These are phyloP conservation scores for Colletotrichum noveboracense DNA, from an alignment of 2,329 filamentous ascomycete species.

Conservation along the genomic window DNA sequence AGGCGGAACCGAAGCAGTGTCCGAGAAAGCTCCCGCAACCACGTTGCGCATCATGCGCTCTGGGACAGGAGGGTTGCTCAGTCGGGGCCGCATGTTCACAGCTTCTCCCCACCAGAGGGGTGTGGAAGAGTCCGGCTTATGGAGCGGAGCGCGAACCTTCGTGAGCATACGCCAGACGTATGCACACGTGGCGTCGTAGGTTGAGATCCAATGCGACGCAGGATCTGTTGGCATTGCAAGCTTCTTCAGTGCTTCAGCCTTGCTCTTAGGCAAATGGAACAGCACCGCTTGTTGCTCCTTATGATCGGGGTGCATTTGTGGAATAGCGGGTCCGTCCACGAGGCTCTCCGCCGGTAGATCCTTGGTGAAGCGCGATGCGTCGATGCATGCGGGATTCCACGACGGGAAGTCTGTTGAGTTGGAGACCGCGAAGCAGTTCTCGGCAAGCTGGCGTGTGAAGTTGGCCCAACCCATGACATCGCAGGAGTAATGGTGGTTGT, in stretches of 20 bases:
- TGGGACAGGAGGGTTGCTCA: not conserved
- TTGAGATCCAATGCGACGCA: conserved; percentile 46
- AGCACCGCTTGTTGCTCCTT: not conserved
- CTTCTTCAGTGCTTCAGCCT: not conserved
- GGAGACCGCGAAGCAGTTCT: conserved; percentile 42
- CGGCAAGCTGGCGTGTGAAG: conserved; percentile 44
- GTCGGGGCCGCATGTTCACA: not conserved
- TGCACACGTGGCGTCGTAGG: conserved; percentile 47
- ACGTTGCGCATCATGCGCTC: not conserved
- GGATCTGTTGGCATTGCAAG: conserved; percentile 29
- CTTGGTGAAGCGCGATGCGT: conserved; percentile 37
- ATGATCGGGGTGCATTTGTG: conserved; percentile 33
- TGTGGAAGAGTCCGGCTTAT: not conserved
- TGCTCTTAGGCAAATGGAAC: not conserved
- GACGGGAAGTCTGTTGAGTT: conserved; percentile 31
- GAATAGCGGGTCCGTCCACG: conserved; percentile 34
- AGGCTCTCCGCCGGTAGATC: conserved; percentile 29
- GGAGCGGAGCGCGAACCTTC: conserved; percentile 37
- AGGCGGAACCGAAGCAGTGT: not conserved
- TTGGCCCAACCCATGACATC: conserved; percentile 47
- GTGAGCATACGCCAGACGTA: conserved; percentile 44
- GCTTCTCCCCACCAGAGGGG: not conserved
- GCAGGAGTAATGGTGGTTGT: conserved; percentile 47
- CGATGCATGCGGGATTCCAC: conserved; percentile 40
- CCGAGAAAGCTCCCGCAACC: not conserved